Percentiles rank a stretch among this genome's conserved stretches.
Conservation (phyloP, 306 rosid genomes). For the Citrullus amarus region DNA sequence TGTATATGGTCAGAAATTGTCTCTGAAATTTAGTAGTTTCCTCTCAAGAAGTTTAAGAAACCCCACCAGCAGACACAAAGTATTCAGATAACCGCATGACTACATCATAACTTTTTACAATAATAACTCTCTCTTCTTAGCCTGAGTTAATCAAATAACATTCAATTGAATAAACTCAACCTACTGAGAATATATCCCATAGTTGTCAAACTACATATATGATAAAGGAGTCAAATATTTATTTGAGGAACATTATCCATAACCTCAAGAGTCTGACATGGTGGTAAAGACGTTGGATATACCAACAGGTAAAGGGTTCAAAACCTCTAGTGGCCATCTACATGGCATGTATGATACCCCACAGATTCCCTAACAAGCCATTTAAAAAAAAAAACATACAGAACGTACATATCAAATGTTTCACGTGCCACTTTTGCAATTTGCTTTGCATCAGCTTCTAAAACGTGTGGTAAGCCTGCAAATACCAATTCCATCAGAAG, state of each 20-base stretch:
- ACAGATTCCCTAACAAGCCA: neutral
- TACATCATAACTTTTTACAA: neutral
- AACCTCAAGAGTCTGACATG: neutral
- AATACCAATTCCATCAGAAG: slow-evolving; percentile 17
- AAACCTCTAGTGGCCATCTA: neutral
- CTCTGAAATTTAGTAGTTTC: neutral
- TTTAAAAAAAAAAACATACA: slow-evolving; percentile 15
- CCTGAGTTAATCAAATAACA: neutral
- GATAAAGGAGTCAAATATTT: neutral
- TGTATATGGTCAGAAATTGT: neutral
- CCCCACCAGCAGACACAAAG: neutral
- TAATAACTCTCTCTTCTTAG: neutral
- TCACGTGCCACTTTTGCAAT: slow-evolving; percentile 64
- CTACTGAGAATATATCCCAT: neutral
- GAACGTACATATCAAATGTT: slow-evolving; percentile 44
- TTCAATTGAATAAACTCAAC: neutral
- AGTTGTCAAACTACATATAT: neutral
- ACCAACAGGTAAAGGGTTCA: neutral
- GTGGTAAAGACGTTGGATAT: neutral
- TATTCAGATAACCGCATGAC: neutral
- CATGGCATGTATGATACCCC: neutral
- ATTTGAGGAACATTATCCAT: neutral
- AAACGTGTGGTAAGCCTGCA: slow-evolving; percentile 38
- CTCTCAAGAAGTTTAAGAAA: neutral
- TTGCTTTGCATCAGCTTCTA: slow-evolving; percentile 70